Evolutionary conservation across 768 basidiomycete genomes (phyloP), one percentile per base, ranked within the genome.

Genomic region (Collybia mongolica): DNA sequence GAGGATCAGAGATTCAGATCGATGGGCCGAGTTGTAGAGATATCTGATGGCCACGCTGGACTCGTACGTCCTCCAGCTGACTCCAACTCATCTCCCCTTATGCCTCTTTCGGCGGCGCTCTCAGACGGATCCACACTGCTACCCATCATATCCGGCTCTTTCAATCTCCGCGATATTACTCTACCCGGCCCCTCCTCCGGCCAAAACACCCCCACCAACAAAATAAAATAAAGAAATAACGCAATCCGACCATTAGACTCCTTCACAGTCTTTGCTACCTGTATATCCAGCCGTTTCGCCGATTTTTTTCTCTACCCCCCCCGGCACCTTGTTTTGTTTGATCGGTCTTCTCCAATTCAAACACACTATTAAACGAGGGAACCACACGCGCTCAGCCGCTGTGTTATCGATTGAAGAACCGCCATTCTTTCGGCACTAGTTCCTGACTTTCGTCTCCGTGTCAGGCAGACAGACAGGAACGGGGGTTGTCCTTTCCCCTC

Each of bases 101-200:
- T 37, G 9, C 46, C 28, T 23, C n/a, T 8, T 49, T 18, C 2
- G 35, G 56, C 0, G 9, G 9, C 17, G 2, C 14, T 62, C 61
- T 40, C 43, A 49, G 26, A 56, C 43, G 37, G 61, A 62, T 62
- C 61, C 61, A 53, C 61, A 58, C 36, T 42, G n/a, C n/a, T n/a
- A n/a, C 24, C 32, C 37, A 44, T 43, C 52, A 20, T 45, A 44
- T 24, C 55, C 48, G 56, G 59, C 59, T 5, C 8, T 47, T 48
- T 54, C 41, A 40, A 24, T 24, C 54, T 41, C 54, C 41, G 49
- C 54, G 49, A 38, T 18, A 9, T n/a, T 48, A 39, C 35, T 50
- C 28, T 40, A 28, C 24, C 22, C 44, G 24, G 39, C 44, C 38
- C 38, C 44, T 23, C 45, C 35, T 14, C 9, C n/a, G 11, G 32